phyloP scores from a whole-genome alignment of 2,329 filamentous ascomycete species.

The Colletotrichum navitas region DNA sequence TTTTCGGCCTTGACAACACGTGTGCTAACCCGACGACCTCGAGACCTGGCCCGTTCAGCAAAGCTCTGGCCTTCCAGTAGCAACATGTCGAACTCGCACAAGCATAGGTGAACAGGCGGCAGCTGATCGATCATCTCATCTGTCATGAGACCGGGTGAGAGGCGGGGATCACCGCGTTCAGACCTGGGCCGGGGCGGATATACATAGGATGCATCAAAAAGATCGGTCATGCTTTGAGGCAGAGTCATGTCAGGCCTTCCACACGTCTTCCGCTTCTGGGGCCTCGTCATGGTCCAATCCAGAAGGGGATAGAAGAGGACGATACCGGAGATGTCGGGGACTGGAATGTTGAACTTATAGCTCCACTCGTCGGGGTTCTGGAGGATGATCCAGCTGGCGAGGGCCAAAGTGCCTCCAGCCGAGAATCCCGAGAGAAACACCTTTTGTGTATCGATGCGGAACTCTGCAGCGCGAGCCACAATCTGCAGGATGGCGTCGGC shows the following conservation, averaged over 20 bases:
- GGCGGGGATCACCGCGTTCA: conserved; percentile 63
- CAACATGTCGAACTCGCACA: conserved; percentile 77
- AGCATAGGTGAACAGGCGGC: conserved; percentile 67
- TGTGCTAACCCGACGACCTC: conserved; percentile 48
- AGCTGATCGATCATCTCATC: conserved; percentile 66
- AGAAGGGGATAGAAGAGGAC: conserved; percentile 73
- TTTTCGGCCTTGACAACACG: conserved; percentile 61
- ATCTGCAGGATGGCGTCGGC: conserved; percentile 74
- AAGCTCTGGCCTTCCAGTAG: conserved; percentile 71
- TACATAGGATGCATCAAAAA: conserved; percentile 74
- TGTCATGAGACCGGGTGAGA: conserved; percentile 70
- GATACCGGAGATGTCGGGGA: conserved; percentile 64
- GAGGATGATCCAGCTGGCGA: conserved; percentile 62
- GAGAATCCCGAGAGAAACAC: conserved; percentile 75
- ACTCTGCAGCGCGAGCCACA: conserved; percentile 65
- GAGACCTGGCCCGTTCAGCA: conserved; percentile 64
- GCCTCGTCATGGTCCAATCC: conserved; percentile 70
- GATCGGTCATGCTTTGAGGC: conserved; percentile 67
- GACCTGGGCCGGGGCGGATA: conserved; percentile 62
- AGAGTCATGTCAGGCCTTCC: conserved; percentile 69
- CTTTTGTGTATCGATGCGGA: conserved; percentile 67
- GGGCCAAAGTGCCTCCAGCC: conserved; percentile 69
- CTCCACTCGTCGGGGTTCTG: conserved; percentile 57
- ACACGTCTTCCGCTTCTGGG: conserved; percentile 67
- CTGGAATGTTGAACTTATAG: conserved; percentile 54